phyloP scores from a whole-genome alignment of 176 grass and related monocot genomes.

The Eragrostis nindensis region DNA sequence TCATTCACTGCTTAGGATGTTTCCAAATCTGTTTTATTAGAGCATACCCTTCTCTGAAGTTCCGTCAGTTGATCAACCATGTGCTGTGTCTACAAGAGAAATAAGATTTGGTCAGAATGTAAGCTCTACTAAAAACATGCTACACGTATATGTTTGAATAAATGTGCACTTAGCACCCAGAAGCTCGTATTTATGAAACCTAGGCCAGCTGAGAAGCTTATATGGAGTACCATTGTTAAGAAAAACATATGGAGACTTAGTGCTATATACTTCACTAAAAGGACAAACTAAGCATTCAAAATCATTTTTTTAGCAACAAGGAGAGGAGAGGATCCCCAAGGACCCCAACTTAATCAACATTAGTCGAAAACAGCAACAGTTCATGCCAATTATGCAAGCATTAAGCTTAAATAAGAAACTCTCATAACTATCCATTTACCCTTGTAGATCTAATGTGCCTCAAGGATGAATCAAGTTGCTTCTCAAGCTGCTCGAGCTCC shows the following conservation, averaged over 20 bases:
- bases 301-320: not conserved
- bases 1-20: not conserved
- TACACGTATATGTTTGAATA: not conserved
- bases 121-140: not conserved
- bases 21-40: not conserved
- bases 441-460: constrained; percentile 90
- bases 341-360: too few species aligned
- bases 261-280: not conserved
- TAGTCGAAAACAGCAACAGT: not conserved
- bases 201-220: not conserved
- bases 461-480: constrained; percentile 83
- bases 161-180: too few species aligned
- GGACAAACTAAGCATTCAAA: not conserved
- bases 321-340: not conserved
- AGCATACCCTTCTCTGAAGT: constrained; percentile 72
- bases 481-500: constrained; percentile 83
- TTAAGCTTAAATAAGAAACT: not conserved
- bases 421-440: constrained; percentile 44
- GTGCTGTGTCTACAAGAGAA: constrained; percentile 58
- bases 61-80: constrained; percentile 72
- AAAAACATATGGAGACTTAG: not conserved
- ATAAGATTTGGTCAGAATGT: constrained; percentile 16
- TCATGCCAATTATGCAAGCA: not conserved
- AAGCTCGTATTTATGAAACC: not conserved
- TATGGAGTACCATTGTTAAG: not conserved